Conservation (phyloP, 169 alveolate genomes). For the Sarcocystis neurona region DNA sequence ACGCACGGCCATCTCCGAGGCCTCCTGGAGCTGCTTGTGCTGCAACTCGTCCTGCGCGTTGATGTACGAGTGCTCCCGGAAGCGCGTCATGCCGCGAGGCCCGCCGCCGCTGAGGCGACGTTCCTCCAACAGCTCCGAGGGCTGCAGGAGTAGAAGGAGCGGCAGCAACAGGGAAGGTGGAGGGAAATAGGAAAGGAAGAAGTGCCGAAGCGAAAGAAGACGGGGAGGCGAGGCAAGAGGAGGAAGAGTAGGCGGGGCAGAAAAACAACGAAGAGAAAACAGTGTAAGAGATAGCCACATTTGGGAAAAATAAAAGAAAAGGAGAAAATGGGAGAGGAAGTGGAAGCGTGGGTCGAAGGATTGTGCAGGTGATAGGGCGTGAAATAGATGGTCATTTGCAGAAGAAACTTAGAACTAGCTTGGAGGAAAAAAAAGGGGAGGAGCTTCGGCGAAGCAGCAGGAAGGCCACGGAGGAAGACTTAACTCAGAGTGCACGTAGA, state of each 20-base stretch:
- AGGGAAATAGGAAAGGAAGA: background rate
- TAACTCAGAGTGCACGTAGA: background rate
- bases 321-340: too few relatives aligned
- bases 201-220: background rate
- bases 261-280: too few relatives aligned
- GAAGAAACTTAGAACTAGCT: background rate
- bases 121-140: slow-evolving; percentile 40
- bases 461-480: background rate
- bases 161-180: background rate
- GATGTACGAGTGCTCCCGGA: slow-evolving; percentile 42
- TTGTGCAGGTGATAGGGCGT: too few relatives aligned
- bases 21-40: slow-evolving; percentile 49
- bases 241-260: too few relatives aligned
- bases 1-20: slow-evolving; percentile 41
- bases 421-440: background rate
- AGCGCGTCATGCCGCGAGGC: slow-evolving; percentile 21
- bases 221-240: too few relatives aligned
- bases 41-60: slow-evolving; percentile 40
- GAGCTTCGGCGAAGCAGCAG: background rate
- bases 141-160: background rate
- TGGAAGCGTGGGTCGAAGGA: too few relatives aligned
- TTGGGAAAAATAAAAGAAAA: too few relatives aligned
- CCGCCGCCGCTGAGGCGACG: slow-evolving; percentile 57
- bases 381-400: too few relatives aligned
- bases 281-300: too few relatives aligned